Evolutionary conservation across 441 rosid genomes (phyloP).

Genomic region (Populus trichocarpa): DNA sequence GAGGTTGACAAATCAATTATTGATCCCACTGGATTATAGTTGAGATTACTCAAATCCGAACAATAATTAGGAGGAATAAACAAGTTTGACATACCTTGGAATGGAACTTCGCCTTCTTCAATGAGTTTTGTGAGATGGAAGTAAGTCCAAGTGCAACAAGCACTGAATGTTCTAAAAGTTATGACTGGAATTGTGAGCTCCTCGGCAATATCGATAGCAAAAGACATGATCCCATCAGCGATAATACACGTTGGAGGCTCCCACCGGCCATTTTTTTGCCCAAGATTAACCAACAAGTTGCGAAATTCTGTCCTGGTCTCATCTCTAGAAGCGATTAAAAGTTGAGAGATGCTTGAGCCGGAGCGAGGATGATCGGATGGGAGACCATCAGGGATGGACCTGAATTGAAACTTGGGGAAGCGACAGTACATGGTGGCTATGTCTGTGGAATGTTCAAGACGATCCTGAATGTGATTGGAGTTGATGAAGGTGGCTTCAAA

Average conservation of each 20-base stretch:
- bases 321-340: background rate
- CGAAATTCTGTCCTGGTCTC: slow-evolving; percentile 1
- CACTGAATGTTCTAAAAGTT: slow-evolving; percentile 27
- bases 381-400: slow-evolving; percentile 30
- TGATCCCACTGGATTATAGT: too few species aligned
- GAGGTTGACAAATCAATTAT: too few species aligned
- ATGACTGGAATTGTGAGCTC: slow-evolving; percentile 28
- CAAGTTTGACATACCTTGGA: slow-evolving; percentile 12
- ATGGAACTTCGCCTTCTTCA: slow-evolving; percentile 26
- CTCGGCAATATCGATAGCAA: slow-evolving; percentile 26
- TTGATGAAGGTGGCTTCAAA: too few species aligned
- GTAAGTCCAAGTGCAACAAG: slow-evolving; percentile 26
- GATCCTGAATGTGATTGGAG: too few species aligned
- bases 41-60: background rate
- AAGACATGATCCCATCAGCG: slow-evolving; percentile 37
- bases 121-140: slow-evolving; percentile 25
- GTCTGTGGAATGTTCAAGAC: too few species aligned
- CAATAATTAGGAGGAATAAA: background rate
- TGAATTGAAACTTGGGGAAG: slow-evolving; percentile 22
- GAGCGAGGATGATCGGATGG: slow-evolving; percentile 23
- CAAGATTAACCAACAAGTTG: background rate
- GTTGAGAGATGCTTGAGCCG: background rate
- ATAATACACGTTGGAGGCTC: slow-evolving; percentile 24
- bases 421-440: background rate
- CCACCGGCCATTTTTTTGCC: background rate